Conservation (phyloP, 768 basidiomycete genomes). For the Pholiota microspora region DNA sequence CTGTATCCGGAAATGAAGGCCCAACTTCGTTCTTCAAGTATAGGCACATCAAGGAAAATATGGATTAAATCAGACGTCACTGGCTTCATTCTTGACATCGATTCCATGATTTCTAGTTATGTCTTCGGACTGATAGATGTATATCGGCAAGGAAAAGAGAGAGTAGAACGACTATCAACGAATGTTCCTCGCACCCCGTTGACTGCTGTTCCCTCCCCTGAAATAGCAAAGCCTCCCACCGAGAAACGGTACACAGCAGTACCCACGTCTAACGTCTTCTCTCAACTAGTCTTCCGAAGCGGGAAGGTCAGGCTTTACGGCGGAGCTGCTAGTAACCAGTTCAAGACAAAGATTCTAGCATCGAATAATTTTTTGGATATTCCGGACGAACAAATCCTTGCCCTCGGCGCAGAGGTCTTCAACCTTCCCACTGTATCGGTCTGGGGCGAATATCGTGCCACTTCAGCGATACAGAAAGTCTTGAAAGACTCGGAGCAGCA, state of each 20-base stretch:
- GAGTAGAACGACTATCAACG: slow-evolving; percentile 66
- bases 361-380: slow-evolving; percentile 37
- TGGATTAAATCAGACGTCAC: slow-evolving; percentile 70
- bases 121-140: slow-evolving; percentile 84
- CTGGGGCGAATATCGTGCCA: slow-evolving; percentile 79
- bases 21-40: slow-evolving; percentile 57
- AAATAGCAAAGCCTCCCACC: slow-evolving; percentile 14
- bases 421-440: slow-evolving; percentile 76
- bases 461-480: slow-evolving; percentile 40
- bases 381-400: slow-evolving; percentile 53
- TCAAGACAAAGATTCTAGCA: slow-evolving; percentile 33
- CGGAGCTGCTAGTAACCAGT: slow-evolving; percentile 36
- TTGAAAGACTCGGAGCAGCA: slow-evolving; percentile 31
- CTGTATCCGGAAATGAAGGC: slow-evolving; percentile 82
- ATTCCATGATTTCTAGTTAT: slow-evolving; percentile 75
- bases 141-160: slow-evolving; percentile 77
- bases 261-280: slow-evolving; percentile 59
- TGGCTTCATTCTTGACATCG: slow-evolving; percentile 84
- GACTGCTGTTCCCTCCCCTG: slow-evolving; percentile 18
- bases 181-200: slow-evolving; percentile 46
- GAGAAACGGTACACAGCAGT: slow-evolving; percentile 35
- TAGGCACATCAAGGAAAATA: slow-evolving; percentile 47
- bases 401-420: slow-evolving; percentile 60
- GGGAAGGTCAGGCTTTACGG: slow-evolving; percentile 80
- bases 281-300: slow-evolving; percentile 75